These are phyloP conservation scores for Elasticomyces elasticus DNA, from an alignment of 495 filamentous ascomycete species.

Conservation along the genomic window DNA sequence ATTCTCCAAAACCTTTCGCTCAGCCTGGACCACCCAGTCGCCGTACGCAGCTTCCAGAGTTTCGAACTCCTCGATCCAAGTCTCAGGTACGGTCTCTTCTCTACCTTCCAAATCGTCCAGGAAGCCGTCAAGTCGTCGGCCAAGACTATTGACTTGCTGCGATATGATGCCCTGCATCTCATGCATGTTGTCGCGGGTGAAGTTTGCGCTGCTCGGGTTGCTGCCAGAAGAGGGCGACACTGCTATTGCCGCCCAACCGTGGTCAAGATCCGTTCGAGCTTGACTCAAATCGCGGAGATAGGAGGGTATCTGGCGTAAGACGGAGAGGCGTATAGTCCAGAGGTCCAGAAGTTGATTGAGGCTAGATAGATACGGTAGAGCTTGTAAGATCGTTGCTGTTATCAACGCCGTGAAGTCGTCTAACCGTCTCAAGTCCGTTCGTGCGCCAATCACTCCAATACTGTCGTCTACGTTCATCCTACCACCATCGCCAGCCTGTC, in stretches of 20 bases:
- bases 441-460: conserved; percentile 30
- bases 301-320: conserved; percentile 60
- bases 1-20: conserved; percentile 28
- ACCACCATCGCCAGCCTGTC: conserved; percentile 42
- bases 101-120: conserved; percentile 75
- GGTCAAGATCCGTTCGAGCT: conserved; percentile 30
- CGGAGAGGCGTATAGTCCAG: conserved; percentile 67
- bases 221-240: conserved; percentile 7
- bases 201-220: neutral
- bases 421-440: conserved; percentile 43
- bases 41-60: conserved; percentile 68
- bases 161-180: conserved; percentile 44
- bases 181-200: conserved; percentile 14
- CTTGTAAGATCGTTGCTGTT: conserved; percentile 76
- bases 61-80: conserved; percentile 82
- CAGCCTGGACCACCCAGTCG: conserved; percentile 52
- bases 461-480: conserved; percentile 45
- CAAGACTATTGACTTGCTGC: conserved; percentile 58
- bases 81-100: conserved; percentile 71
- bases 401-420: conserved; percentile 83
- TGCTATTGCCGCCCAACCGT: conserved; percentile 46
- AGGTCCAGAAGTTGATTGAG: conserved; percentile 56
- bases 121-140: conserved; percentile 66
- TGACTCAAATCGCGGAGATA: conserved; percentile 58
- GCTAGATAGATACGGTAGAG: conserved; percentile 70